These are phyloP conservation scores for Chalciporus piperatoides DNA, from an alignment of 1,284 basidiomycete genomes.

Conservation along the genomic window DNA sequence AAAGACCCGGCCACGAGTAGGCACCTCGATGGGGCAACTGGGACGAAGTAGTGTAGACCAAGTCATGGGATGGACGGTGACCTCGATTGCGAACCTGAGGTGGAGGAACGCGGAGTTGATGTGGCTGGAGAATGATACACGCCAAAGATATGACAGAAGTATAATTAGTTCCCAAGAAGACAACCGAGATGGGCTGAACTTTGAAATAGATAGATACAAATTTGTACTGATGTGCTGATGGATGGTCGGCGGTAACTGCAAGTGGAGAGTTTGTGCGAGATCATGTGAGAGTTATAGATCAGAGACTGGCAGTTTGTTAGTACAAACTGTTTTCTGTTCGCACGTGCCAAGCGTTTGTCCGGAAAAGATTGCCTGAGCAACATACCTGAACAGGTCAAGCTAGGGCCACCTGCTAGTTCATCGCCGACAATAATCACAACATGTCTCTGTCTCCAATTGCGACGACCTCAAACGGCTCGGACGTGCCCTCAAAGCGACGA, in stretches of 20 bases:
- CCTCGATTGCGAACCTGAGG: not conserved
- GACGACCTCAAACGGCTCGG: slow-evolving; percentile 30
- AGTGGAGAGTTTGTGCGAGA: slow-evolving; percentile 3
- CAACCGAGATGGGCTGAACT: not conserved
- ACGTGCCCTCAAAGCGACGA: slow-evolving; percentile 35
- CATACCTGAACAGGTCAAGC: not conserved
- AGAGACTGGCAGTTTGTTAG: not conserved
- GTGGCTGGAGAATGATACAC: not conserved
- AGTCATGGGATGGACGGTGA: not conserved
- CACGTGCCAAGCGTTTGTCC: slow-evolving; percentile 17
- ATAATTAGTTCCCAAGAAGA: not conserved
- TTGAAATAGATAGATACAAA: not conserved
- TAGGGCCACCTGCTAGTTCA: slow-evolving; percentile 1
- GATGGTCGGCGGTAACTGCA: not conserved
- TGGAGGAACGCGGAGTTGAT: not conserved
- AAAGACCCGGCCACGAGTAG: too few relatives aligned
- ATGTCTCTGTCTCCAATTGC: slow-evolving; percentile 37
- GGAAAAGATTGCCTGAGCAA: slow-evolving; percentile 7
- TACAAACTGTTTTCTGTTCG: too few relatives aligned
- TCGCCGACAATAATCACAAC: slow-evolving; percentile 15
- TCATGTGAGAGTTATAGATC: slow-evolving; percentile 14
- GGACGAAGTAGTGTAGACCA: not conserved
- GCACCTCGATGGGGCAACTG: not conserved
- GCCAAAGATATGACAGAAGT: not conserved
- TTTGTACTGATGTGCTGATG: not conserved